Base-by-base conservation (phyloP, 2,329 filamentous ascomycete species). In the Cladophialophora bantiana region DNA sequence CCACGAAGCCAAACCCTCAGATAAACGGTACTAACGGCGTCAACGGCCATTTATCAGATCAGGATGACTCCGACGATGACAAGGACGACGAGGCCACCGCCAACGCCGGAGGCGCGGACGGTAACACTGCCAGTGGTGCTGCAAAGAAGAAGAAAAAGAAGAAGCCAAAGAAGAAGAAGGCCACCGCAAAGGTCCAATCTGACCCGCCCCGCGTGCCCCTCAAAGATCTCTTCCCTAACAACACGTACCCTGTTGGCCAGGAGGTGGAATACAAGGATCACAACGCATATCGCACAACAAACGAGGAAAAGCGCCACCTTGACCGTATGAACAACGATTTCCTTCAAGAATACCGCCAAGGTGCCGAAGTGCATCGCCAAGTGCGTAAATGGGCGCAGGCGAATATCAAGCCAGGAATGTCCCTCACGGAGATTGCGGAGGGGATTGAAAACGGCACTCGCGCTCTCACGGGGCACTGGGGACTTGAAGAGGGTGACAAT, bases 71-170 rank as follows among this genome's bases (percentile, higher is more conserved):
- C 26, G 84, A 86, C 59, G 84, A 86, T 64, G 82, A 83, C 66
- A 83, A 83, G 64, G 83, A 84, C 35, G 83, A 83, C 50, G 83
- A 82, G 59, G 78, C 77, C 26, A 73, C 75, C 34, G 82, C 79
- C n/a, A 77, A 73, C 12, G 55, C 34, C n/a, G 78, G 78, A 75
- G 78, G 77, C 78, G 69, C 65, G 75, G 72, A 60, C 35, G 57
- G 55, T 34, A 50, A 54, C 38, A 64, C 68, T 36, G 74, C 75
- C 48, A 76, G 12, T 59, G 77, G 75, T 40, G 79, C 80, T 60
- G 91, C 92, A 80, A 93, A 93, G 82, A 93, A 93, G 82, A 94
- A 94, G 84, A 93, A 92, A 85, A 92, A 89, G 84, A 90, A 88
- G 81, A 86, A 89, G 77, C 89, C 88, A 78, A 90, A 88, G 83